Evolutionary conservation across 208 protist species (phyloP).

Genomic region (Naegleria gruberi): DNA sequence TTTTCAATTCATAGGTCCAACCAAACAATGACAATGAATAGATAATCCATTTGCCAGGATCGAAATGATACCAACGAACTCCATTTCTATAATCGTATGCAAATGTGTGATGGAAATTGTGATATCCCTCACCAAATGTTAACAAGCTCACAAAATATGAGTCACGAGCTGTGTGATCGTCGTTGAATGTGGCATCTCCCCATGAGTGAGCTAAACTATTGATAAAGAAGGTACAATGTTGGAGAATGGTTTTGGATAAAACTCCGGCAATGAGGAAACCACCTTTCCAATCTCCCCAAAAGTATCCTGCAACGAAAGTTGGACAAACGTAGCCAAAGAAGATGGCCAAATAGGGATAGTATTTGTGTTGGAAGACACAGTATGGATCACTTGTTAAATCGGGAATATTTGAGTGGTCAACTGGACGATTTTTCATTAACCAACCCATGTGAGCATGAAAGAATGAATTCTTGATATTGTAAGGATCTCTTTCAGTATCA

Average conservation of each 20-base stretch:
- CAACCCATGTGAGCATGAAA: slow-evolving; percentile 77
- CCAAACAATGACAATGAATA: slow-evolving; percentile 49
- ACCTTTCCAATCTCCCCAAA: slow-evolving; percentile 67
- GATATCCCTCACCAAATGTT: slow-evolving; percentile 77
- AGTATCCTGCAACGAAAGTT: slow-evolving; percentile 63
- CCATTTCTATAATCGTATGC: slow-evolving; percentile 76
- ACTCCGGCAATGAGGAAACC: slow-evolving; percentile 70
- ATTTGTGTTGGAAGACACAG: slow-evolving; percentile 65
- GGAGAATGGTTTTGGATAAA: slow-evolving; percentile 62
- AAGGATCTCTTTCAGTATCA: slow-evolving; percentile 77
- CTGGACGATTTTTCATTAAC: slow-evolving; percentile 67
- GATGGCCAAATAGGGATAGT: slow-evolving; percentile 56
- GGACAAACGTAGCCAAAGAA: slow-evolving; percentile 68
- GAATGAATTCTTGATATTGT: slow-evolving; percentile 74
- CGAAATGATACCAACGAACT: slow-evolving; percentile 74
- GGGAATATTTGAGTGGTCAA: slow-evolving; percentile 62
- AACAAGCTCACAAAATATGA: slow-evolving; percentile 62
- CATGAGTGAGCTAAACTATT: slow-evolving; percentile 72
- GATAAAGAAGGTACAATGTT: slow-evolving; percentile 81
- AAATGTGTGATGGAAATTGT: slow-evolving; percentile 86
- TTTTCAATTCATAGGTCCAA: slow-evolving; percentile 54
- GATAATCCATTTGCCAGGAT: slow-evolving; percentile 78
- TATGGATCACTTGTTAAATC: slow-evolving; percentile 70
- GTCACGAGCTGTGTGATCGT: slow-evolving; percentile 68
- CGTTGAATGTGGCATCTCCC: slow-evolving; percentile 59